These are phyloP conservation scores for Dothiorella sarmentorum DNA, from an alignment of 2,329 filamentous ascomycete species.

Conservation along the genomic window DNA sequence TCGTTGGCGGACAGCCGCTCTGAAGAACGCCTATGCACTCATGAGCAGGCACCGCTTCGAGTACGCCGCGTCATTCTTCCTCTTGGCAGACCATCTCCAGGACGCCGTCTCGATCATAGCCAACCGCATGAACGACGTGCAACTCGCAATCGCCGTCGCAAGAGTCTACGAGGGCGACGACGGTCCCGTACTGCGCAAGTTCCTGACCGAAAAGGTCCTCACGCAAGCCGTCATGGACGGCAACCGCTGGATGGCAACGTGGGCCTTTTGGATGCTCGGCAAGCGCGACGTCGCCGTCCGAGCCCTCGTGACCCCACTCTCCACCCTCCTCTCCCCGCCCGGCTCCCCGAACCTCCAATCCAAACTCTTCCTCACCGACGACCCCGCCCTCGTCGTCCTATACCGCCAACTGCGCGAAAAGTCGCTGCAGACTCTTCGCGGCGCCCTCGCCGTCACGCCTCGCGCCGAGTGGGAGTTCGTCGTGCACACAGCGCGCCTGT, in stretches of 20 bases:
- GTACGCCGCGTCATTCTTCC: conserved; percentile 94
- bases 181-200: conserved; percentile 66
- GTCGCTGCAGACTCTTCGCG: conserved; percentile 76
- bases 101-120: conserved; percentile 85
- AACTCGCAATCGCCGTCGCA: conserved; percentile 83
- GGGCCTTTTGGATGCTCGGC: conserved; percentile 91
- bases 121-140: conserved; percentile 81
- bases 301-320: conserved; percentile 74
- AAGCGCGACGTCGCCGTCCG: conserved; percentile 80
- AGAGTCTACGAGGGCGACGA: conserved; percentile 85
- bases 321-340: conserved; percentile 67
- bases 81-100: conserved; percentile 78
- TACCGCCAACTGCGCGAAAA: conserved; percentile 82
- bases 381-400: conserved; percentile 81
- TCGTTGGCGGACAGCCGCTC: conserved; percentile 81
- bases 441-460: conserved; percentile 76
- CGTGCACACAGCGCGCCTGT: conserved; percentile 77
- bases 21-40: conserved; percentile 95
- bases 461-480: conserved; percentile 86
- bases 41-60: conserved; percentile 88
- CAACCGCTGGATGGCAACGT: conserved; percentile 90
- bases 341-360: conserved; percentile 67
- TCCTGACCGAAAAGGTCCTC: conserved; percentile 78
- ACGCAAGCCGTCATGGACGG: conserved; percentile 73
- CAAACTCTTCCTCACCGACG: conserved; percentile 81